A percentile compares a stretch with the other conserved stretches of the same genome.
Evolutionary conservation across 2,329 filamentous ascomycete species (phyloP).

Genomic region (Botrytis byssoidea): DNA sequence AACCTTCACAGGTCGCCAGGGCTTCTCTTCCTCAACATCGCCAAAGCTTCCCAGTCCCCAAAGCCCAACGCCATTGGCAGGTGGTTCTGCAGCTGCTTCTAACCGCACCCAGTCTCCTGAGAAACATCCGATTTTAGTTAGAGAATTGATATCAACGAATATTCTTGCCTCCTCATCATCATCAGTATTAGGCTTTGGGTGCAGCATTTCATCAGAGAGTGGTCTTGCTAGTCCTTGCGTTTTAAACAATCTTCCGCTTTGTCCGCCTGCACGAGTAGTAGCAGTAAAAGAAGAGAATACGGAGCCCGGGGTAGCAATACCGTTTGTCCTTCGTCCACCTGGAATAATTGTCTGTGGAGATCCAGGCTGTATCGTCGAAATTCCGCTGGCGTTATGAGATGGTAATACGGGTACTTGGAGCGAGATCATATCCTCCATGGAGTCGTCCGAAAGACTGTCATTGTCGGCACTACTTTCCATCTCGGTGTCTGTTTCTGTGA

Average conservation of each 20-base stretch:
- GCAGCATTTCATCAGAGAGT: constrained; percentile 75
- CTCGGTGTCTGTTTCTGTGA: constrained; percentile 57
- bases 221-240: constrained; percentile 70
- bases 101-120: constrained; percentile 95
- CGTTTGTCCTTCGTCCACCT: constrained; percentile 60
- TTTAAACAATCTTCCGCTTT: constrained; percentile 78
- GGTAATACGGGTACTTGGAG: constrained; percentile 76
- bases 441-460: constrained; percentile 85
- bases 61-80: constrained; percentile 61
- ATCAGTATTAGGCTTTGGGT: constrained; percentile 72
- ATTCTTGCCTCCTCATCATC: constrained; percentile 89
- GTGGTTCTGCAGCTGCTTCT: constrained; percentile 73
- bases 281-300: constrained; percentile 87
- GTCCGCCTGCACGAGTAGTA: constrained; percentile 71
- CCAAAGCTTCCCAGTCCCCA: constrained; percentile 68
- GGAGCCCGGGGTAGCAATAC: constrained; percentile 78
- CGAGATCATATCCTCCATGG: constrained; percentile 90
- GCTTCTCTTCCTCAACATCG: constrained; percentile 55
- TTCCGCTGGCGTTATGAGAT: constrained; percentile 72
- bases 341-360: constrained; percentile 70
- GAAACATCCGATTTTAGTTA: constrained; percentile 91
- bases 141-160: constrained; percentile 82
- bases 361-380: constrained; percentile 76
- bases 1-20: constrained; percentile 82
- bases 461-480: constrained; percentile 59